phyloP scores from a whole-genome alignment of 1,139 yeast genomes.

The Wickerhamomyces sp. region DNA sequence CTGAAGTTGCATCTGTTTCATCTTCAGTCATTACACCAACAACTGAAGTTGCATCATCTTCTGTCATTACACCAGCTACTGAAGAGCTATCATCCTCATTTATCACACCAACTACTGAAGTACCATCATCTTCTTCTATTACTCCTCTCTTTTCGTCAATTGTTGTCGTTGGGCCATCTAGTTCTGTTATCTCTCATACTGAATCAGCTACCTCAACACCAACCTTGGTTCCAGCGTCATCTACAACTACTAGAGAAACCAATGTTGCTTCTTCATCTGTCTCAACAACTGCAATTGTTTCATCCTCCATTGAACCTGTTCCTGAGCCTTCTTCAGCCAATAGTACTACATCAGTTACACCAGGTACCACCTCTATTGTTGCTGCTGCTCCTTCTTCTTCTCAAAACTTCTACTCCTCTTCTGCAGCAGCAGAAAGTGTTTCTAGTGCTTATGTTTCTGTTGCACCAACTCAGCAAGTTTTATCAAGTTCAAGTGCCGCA shows the following conservation, averaged over 20 bases:
- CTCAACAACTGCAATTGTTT: background rate
- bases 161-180: slow-evolving; percentile 1
- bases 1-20: background rate
- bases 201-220: background rate
- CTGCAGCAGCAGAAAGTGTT: background rate
- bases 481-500: background rate
- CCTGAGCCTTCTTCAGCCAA: background rate
- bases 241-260: background rate
- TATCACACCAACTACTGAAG: slow-evolving; percentile 1
- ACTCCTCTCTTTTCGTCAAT: background rate
- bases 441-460: slow-evolving; percentile 28
- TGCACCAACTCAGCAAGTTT: slow-evolving; percentile 29
- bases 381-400: slow-evolving; percentile 3
- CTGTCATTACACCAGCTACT: background rate
- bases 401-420: background rate
- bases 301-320: slow-evolving; percentile 1
- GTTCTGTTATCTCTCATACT: background rate
- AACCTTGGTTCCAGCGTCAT: background rate
- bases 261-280: slow-evolving; percentile 1
- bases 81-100: slow-evolving; percentile 1
- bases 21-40: background rate
- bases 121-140: background rate
- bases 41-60: background rate
- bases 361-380: slow-evolving; percentile 5
- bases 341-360: background rate